These are phyloP conservation scores for Trichosporon faecale DNA, from an alignment of 1,284 basidiomycete genomes.

Conservation along the genomic window DNA sequence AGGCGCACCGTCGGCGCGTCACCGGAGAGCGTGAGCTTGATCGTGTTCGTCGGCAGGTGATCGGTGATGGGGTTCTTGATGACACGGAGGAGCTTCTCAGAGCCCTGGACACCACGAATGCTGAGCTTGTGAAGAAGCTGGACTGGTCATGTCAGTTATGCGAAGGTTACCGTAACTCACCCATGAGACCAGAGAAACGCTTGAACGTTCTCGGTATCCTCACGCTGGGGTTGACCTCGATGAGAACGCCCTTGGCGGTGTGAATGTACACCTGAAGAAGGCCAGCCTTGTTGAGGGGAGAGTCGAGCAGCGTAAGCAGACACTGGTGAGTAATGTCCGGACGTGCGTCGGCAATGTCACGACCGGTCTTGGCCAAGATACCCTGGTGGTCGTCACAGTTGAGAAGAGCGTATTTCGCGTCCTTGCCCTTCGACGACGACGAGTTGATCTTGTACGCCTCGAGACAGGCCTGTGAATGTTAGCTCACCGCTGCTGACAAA, in stretches of 20 bases:
- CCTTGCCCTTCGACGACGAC: conserved; percentile 58
- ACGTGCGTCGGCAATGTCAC: conserved; percentile 96
- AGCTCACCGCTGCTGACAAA: not conserved
- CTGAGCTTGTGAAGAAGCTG: conserved; percentile 95
- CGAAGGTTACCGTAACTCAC: conserved; percentile 55
- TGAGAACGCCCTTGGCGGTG: conserved; percentile 92
- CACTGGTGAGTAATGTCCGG: conserved; percentile 99
- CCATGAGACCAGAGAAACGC: conserved; percentile 97
- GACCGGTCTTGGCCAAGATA: conserved; percentile 92
- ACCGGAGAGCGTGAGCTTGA: conserved; percentile 91
- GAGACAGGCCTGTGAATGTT: conserved; percentile 70
- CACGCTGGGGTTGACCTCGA: conserved; percentile 97
- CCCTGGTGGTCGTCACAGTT: conserved; percentile 99
- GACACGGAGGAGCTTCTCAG: conserved; percentile 93
- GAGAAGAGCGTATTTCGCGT: conserved; percentile 92
- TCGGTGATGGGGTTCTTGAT: conserved; percentile 98
- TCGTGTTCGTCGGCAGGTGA: conserved; percentile 90
- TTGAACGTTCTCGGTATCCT: conserved; percentile 98
- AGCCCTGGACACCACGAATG: conserved; percentile 92
- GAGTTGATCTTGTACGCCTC: conserved; percentile 86
- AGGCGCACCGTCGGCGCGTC: conserved; percentile 82
- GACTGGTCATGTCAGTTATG: conserved; percentile 57
- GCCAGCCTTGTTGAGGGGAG: conserved; percentile 96
- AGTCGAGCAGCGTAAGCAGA: conserved; percentile 92
- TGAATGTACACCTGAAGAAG: conserved; percentile 97